Base-by-base conservation (phyloP, 2,329 filamentous ascomycete genomes). In the Tolypocladium inflatum region DNA sequence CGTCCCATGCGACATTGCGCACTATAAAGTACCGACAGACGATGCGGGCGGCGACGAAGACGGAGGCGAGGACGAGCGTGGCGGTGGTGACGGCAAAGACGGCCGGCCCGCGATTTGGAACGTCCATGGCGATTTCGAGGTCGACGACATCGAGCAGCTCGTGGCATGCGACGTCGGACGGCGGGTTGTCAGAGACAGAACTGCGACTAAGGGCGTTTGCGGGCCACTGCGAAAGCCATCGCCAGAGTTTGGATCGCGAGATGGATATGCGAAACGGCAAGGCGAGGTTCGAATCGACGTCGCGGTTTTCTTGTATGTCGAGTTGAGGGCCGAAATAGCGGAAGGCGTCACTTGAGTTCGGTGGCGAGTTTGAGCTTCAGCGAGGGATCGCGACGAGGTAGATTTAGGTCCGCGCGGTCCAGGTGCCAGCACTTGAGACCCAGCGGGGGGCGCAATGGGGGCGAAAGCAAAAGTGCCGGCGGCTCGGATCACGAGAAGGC, bases 31-130 rank as follows among this genome's bases (percentile, higher is more conserved):
- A 78, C 35, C 91, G 83, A 60, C 89, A 91, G 48, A 90, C 74
- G 63, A 96, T 78, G 57, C 92, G 85, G 41, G 89, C 80, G 48
- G 79, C 78, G 64, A 96, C 89, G 68, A 96, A 93, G 57, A 88
- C 67, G 43, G 87, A 87, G 55, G 89, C 85, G 56, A 92, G 71
- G 26, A 80, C 80, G 61, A 92, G 80, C 55, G 88, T 89, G 23
- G 80, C 76, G 8, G 83, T 81, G n/a, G 87, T 88, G 62, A 91
- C 87, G 64, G 82, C 82, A 66, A 91, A 83, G 56, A 90, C 87
- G 42, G 78, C 75, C 58, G 80, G 80, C 26, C 83, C 82, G 43
- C 82, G 80, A 69, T 84, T 75, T 50, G 76, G 74, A 54, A 55
- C 23, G 41, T 55, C 57, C 61, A 63, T 60, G 41, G 55, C 43